Conservation (phyloP, 345 rosid species). For the Rhodamnia argentea region DNA sequence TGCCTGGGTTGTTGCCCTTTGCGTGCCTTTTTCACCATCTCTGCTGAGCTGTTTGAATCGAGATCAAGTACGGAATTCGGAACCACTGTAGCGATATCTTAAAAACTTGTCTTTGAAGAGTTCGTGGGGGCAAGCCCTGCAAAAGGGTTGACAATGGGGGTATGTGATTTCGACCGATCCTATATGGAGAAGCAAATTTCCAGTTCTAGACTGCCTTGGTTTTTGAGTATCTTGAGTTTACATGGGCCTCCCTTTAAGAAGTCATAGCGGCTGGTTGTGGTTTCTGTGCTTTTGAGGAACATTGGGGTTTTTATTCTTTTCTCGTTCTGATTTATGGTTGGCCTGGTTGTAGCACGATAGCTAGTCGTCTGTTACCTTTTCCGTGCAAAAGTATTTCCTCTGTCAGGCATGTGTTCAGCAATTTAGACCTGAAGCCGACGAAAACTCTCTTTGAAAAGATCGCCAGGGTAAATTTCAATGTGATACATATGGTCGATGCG, state of each 20-base stretch:
- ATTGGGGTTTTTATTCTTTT: not conserved
- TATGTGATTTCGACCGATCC: not conserved
- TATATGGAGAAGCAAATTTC: not conserved
- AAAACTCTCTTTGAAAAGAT: not conserved
- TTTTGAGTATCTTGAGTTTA: not conserved
- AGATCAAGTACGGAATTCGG: not conserved
- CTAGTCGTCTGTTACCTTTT: not conserved
- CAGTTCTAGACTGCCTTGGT: not conserved
- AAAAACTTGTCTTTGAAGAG: not conserved
- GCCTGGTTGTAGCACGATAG: not conserved
- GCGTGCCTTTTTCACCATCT: not conserved
- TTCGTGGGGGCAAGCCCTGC: not conserved
- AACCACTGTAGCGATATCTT: not conserved
- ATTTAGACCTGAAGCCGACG: not conserved
- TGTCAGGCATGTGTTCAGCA: not conserved
- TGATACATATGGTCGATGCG: not conserved
- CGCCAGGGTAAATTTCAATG: not conserved
- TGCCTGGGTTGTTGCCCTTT: not conserved
- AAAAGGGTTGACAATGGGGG: not conserved
- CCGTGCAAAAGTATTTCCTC: not conserved
- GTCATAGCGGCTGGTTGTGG: not conserved
- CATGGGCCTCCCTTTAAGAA: not conserved
- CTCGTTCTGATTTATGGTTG: not conserved
- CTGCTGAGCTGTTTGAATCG: not conserved
- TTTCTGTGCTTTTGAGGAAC: not conserved